Evolutionary conservation across 2,329 filamentous ascomycete genomes (phyloP).

Genomic region (Colletotrichum endophyticum): DNA sequence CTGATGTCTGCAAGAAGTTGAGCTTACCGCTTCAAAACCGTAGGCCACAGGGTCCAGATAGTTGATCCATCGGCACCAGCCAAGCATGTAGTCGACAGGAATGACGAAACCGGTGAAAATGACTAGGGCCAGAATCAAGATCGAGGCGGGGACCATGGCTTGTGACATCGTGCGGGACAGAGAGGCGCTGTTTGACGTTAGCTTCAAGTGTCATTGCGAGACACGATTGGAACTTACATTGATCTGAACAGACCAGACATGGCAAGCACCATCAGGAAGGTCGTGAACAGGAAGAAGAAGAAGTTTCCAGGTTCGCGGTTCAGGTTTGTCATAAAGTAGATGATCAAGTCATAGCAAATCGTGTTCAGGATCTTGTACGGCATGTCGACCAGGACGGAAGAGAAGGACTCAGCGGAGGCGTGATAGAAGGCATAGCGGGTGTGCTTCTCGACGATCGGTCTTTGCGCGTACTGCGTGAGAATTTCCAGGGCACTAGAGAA

Average conservation of each 20-base stretch:
- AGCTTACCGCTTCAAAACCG: constrained; percentile 65
- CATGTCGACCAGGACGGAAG: constrained; percentile 16
- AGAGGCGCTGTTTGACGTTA: constrained; percentile 36
- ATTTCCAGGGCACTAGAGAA: constrained; percentile 41
- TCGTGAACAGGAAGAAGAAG: constrained; percentile 55
- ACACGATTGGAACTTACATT: constrained; percentile 26
- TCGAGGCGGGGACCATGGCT: constrained; percentile 57
- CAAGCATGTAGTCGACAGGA: constrained; percentile 42
- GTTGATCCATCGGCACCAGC: constrained; percentile 60
- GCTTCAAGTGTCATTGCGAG: background rate
- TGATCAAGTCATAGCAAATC: constrained; percentile 63
- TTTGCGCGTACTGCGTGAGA: constrained; percentile 25
- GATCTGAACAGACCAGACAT: constrained; percentile 52
- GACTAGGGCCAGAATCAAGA: constrained; percentile 58
- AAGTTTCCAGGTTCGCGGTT: constrained; percentile 58
- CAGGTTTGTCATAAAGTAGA: constrained; percentile 72
- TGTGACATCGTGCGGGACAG: constrained; percentile 54
- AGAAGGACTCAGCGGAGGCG: constrained; percentile 24
- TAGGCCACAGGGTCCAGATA: constrained; percentile 60
- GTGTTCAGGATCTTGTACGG: constrained; percentile 47
- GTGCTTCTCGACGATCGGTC: constrained; percentile 33
- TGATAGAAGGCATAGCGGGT: constrained; percentile 35
- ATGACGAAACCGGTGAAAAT: constrained; percentile 60
- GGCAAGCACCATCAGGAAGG: constrained; percentile 46
- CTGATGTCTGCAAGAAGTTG: background rate